phyloP scores from a whole-genome alignment of 108 stramenopile genomes.

The Seminavis robusta region DNA sequence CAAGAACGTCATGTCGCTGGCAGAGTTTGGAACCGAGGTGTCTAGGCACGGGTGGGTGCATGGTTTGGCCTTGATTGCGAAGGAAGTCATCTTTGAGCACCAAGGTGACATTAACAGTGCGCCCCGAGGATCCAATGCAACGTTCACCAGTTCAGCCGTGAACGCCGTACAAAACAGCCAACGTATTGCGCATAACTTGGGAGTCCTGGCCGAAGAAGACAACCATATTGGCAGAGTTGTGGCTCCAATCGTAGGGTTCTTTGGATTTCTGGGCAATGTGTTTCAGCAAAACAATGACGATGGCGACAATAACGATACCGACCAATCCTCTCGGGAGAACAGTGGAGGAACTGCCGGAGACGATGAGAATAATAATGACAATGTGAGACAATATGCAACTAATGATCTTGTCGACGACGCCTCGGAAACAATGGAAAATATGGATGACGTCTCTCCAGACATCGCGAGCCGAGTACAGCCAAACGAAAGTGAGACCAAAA shows the following conservation, averaged over 20 bases:
- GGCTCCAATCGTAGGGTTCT: constrained; percentile 7
- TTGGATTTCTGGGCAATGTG: constrained; percentile 13
- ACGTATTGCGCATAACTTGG: constrained; percentile 21
- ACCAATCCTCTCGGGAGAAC: background rate
- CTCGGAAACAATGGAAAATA: background rate
- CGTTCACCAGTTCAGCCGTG: constrained; percentile 28
- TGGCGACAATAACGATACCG: background rate
- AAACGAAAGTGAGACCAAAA: no score
- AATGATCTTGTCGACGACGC: background rate
- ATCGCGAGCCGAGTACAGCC: no score
- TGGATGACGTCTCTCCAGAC: no score
- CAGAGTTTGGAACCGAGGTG: constrained; percentile 28
- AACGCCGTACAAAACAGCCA: constrained; percentile 22
- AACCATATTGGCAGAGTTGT: constrained; percentile 5
- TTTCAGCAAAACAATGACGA: constrained; percentile 26
- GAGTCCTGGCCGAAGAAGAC: constrained; percentile 19
- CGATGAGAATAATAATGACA: no score
- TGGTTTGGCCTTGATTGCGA: constrained; percentile 18
- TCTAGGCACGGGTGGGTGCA: constrained; percentile 25
- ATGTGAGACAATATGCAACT: background rate
- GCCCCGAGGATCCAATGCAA: constrained; percentile 1
- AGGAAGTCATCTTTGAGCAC: constrained; percentile 13
- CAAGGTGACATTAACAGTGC: background rate
- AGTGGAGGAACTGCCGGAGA: background rate
- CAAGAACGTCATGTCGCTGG: constrained; percentile 29